Evolutionary conservation across 306 rosid species (phyloP).

Genomic region (Astragalus membranaceus): DNA sequence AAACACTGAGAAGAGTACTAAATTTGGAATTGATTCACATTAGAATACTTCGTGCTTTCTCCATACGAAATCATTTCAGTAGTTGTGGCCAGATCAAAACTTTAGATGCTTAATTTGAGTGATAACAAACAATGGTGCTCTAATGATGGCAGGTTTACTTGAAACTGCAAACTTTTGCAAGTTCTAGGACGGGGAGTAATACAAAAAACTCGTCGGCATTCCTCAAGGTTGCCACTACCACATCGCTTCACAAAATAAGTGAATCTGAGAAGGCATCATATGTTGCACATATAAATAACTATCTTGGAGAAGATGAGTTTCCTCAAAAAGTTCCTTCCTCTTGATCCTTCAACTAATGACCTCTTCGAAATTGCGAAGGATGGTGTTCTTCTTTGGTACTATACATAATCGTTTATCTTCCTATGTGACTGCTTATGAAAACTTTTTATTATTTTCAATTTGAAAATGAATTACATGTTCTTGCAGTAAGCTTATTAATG

Average conservation of each 20-base stretch:
- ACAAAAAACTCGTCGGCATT: slow-evolving; percentile 80
- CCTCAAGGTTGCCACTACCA: slow-evolving; percentile 87
- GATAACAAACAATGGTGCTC: background rate
- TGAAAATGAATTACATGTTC: background rate
- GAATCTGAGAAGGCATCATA: slow-evolving; percentile 95
- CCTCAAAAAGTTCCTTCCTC: slow-evolving; percentile 64
- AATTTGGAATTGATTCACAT: background rate
- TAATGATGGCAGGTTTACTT: slow-evolving; percentile 34
- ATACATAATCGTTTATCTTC: background rate
- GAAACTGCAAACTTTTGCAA: slow-evolving; percentile 72
- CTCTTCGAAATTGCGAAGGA: slow-evolving; percentile 80
- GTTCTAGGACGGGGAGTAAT: slow-evolving; percentile 62
- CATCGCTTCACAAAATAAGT: slow-evolving; percentile 89
- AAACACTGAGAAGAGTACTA: background rate
- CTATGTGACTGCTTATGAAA: background rate
- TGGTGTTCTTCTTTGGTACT: slow-evolving; percentile 86
- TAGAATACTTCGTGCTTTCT: background rate
- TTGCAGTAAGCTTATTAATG: slow-evolving; percentile 88
- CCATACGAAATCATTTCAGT: background rate
- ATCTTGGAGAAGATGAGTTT: slow-evolving; percentile 72
- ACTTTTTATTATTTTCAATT: background rate
- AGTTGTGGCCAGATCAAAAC: background rate
- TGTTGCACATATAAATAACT: slow-evolving; percentile 75
- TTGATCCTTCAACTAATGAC: slow-evolving; percentile 81
- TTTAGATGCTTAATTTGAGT: background rate